These are phyloP conservation scores for Stephanodiscus triporus DNA, from an alignment of 108 stramenopile species.

Conservation along the genomic window DNA sequence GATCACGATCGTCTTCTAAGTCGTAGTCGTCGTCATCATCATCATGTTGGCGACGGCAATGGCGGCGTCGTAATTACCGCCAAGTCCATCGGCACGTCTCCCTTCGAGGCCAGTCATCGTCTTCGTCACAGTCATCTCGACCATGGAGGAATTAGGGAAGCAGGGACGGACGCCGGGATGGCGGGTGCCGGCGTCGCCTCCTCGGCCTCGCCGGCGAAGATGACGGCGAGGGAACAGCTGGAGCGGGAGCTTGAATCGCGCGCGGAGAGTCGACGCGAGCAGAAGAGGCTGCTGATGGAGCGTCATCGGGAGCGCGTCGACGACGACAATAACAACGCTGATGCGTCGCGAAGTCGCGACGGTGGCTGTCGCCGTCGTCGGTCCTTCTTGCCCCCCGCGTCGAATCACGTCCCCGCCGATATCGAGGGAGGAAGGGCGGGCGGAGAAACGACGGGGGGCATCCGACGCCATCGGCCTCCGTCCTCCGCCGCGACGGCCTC, in stretches of 20 bases:
- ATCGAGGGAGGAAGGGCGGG: conserved; percentile 7
- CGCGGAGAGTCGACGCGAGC: conserved; percentile 5
- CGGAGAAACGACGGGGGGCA: not conserved
- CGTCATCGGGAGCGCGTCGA: no score
- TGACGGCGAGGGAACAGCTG: conserved; percentile 18
- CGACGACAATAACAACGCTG: not conserved
- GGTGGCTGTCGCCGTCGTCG: conserved; percentile 1
- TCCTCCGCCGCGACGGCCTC: no score
- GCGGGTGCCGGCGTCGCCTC: not conserved
- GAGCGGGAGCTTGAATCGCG: not conserved
- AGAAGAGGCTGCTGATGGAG: conserved; percentile 3
- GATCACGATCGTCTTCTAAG: not conserved
- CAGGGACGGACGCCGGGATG: no score
- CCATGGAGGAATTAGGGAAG: not conserved
- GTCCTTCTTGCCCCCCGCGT: not conserved
- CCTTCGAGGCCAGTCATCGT: not conserved
- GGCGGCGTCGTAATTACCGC: not conserved
- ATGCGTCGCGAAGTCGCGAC: not conserved
- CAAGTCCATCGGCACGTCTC: not conserved
- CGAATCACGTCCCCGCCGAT: conserved; percentile 8
- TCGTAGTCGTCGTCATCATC: not conserved
- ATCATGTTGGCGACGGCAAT: not conserved
- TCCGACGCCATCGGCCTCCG: not conserved
- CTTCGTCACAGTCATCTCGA: not conserved
- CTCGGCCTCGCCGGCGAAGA: no score